Evolutionary conservation across 2,329 filamentous ascomycete species (phyloP).

Genomic region (Curvularia spicifera): DNA sequence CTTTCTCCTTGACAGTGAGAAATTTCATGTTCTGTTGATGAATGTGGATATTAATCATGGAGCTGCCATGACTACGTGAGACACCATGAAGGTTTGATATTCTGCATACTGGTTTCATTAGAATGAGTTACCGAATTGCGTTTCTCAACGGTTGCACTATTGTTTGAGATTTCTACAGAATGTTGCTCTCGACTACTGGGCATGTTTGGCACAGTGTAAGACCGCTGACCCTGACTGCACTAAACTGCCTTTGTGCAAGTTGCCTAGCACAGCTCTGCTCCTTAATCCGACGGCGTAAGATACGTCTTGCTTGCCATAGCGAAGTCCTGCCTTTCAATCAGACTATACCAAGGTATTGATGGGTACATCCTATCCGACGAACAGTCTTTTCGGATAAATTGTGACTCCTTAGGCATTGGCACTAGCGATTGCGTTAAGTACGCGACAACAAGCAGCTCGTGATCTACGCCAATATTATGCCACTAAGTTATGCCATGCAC

Average conservation of each 20-base stretch:
- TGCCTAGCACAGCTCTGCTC: not conserved
- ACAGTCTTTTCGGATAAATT: not conserved
- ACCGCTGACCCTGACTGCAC: not conserved
- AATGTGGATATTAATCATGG: not conserved
- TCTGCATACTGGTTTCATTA: not conserved
- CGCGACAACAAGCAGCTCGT: not conserved
- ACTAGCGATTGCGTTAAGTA: not conserved
- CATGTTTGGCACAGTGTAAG: not conserved
- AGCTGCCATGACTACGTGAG: not conserved
- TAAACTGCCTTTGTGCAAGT: conserved; percentile 1
- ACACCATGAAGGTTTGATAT: not conserved
- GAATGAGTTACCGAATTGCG: not conserved
- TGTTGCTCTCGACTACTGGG: not conserved
- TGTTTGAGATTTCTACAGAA: not conserved
- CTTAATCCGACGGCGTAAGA: conserved; percentile 5
- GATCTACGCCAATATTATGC: not conserved
- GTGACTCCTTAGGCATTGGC: not conserved
- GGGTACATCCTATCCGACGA: not conserved
- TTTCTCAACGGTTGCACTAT: not conserved
- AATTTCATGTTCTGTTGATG: not conserved
- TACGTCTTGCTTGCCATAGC: not conserved
- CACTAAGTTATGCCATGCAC: not conserved
- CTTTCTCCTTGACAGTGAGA: not conserved
- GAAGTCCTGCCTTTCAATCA: not conserved
- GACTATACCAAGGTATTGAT: not conserved